A percentile compares a stretch with the other conserved stretches of the same genome.
phyloP scores from a whole-genome alignment of 1,284 basidiomycete genomes.

The Tilletia horrida region DNA sequence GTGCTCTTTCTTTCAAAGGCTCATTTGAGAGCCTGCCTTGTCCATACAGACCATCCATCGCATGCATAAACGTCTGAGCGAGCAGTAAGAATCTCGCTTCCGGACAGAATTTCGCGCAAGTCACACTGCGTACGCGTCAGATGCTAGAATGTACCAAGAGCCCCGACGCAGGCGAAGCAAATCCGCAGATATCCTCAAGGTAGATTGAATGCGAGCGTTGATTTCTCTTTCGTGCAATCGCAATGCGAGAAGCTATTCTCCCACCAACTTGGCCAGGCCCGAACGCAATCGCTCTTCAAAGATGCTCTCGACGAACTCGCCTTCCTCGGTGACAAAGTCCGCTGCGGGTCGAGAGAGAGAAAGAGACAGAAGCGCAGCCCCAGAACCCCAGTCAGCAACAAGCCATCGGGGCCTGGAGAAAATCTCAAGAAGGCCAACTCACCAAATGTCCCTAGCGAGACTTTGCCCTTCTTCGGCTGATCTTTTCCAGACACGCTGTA shows the following conservation, averaged over 20 bases:
- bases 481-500: slow-evolving; percentile 35
- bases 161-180: too few species aligned
- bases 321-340: slow-evolving; percentile 53
- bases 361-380: neutral
- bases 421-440: slow-evolving; percentile 19
- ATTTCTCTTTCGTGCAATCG: too few species aligned
- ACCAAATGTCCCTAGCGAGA: slow-evolving; percentile 46
- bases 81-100: too few species aligned
- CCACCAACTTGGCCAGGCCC: slow-evolving; percentile 24
- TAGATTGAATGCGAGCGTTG: too few species aligned
- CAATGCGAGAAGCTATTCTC: neutral
- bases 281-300: slow-evolving; percentile 43
- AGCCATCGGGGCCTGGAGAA: neutral
- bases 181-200: too few species aligned
- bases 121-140: too few species aligned
- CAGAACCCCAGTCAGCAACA: neutral
- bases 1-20: too few species aligned
- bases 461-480: slow-evolving; percentile 29
- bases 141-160: too few species aligned
- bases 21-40: too few species aligned
- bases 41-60: too few species aligned
- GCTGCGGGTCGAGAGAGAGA: slow-evolving; percentile 32
- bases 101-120: too few species aligned
- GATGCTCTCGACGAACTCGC: slow-evolving; percentile 44
- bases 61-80: too few species aligned